phyloP scores from a whole-genome alignment of 768 basidiomycete genomes.

The Suillus placidus region DNA sequence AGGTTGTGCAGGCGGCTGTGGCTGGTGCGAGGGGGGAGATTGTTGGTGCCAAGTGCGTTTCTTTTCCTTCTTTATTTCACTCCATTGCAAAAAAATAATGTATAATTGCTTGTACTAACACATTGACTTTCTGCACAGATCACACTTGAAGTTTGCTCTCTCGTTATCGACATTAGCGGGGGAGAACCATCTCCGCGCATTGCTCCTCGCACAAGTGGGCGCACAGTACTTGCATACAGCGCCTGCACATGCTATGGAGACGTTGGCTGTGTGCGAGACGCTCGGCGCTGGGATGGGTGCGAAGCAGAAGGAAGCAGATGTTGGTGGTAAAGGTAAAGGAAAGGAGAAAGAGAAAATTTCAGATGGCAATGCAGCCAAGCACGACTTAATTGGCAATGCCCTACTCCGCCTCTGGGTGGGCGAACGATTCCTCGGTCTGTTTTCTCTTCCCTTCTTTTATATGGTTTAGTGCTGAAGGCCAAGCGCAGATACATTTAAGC shows the following conservation, averaged over 20 bases:
- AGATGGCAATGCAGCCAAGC: slow-evolving; percentile 18
- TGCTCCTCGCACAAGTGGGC: slow-evolving; percentile 67
- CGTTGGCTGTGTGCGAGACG: slow-evolving; percentile 68
- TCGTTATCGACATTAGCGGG: slow-evolving; percentile 56
- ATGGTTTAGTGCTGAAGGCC: background rate
- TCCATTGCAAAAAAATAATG: slow-evolving; percentile 2
- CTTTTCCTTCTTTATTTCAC: slow-evolving; percentile 13
- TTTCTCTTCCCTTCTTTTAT: background rate
- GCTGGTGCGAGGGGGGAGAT: slow-evolving; percentile 47
- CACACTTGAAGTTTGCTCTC: slow-evolving; percentile 58
- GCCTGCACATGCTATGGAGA: slow-evolving; percentile 64
- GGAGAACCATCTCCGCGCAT: slow-evolving; percentile 76
- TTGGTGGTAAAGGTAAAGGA: slow-evolving; percentile 27
- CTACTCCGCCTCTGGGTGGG: slow-evolving; percentile 73
- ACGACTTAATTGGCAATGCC: slow-evolving; percentile 57
- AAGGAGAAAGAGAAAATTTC: background rate
- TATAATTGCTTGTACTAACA: background rate
- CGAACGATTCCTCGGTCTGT: slow-evolving; percentile 65
- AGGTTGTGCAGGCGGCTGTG: slow-evolving; percentile 51
- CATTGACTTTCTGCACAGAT: slow-evolving; percentile 24
- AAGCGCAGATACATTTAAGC: slow-evolving; percentile 55
- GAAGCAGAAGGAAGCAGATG: slow-evolving; percentile 22
- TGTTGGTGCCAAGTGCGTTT: slow-evolving; percentile 59
- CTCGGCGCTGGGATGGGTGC: slow-evolving; percentile 71
- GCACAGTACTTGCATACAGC: slow-evolving; percentile 74